phyloP scores from a whole-genome alignment of 1,139 yeast species.

The Pichia sp. region DNA sequence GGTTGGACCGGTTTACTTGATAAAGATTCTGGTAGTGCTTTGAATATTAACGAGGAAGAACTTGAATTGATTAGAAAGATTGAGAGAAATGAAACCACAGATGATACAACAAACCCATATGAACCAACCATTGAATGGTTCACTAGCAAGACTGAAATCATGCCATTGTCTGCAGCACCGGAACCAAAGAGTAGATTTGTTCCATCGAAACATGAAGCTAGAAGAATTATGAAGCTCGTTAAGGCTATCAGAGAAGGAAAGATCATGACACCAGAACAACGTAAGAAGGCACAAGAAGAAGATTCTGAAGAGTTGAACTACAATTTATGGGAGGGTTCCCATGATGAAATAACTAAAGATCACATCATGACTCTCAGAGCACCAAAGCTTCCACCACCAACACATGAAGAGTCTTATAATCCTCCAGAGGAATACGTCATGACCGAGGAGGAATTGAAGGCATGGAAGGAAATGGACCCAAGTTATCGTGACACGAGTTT shows the following conservation, averaged over 20 bases:
- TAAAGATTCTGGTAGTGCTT: conserved; percentile 79
- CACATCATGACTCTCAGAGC: conserved; percentile 92
- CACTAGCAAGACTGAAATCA: conserved; percentile 74
- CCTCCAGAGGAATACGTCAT: conserved; percentile 94
- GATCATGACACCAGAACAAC: conserved; percentile 62
- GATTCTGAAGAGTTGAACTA: conserved; percentile 40
- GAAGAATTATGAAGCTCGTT: conserved; percentile 92
- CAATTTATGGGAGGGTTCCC: conserved; percentile 80
- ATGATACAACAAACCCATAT: conserved; percentile 76
- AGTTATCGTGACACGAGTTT: conserved; percentile 73
- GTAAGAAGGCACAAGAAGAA: conserved; percentile 43
- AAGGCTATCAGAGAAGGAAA: conserved; percentile 95
- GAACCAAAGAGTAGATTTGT: conserved; percentile 97
- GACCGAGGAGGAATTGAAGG: conserved; percentile 66
- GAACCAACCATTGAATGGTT: conserved; percentile 97
- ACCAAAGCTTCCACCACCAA: conserved; percentile 93
- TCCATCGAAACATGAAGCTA: conserved; percentile 96
- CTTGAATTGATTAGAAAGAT: conserved; percentile 81
- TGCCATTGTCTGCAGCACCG: conserved; percentile 90
- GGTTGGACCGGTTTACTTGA: conserved; percentile 98
- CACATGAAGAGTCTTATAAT: conserved; percentile 92
- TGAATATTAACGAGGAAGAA: conserved; percentile 85
- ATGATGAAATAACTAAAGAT: conserved; percentile 48
- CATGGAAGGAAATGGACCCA: conserved; percentile 69
- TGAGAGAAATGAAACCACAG: conserved; percentile 79